Conservation (phyloP, 2,329 filamentous ascomycete species). For the Dothideomycetidae sp. region DNA sequence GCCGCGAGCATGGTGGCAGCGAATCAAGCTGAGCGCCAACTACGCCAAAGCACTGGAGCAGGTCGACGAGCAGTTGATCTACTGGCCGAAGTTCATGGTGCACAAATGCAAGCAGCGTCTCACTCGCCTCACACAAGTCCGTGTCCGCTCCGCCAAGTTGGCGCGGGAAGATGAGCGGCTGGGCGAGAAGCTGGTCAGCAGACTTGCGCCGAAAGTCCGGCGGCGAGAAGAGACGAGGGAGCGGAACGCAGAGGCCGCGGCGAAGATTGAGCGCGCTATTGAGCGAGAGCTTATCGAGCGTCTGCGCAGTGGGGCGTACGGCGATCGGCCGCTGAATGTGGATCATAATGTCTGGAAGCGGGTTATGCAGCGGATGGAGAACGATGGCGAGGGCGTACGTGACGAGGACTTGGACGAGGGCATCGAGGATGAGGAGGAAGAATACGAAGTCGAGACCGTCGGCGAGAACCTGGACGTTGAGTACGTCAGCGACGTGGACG, state of each 20-base stretch:
- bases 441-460: slow-evolving; percentile 50
- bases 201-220: slow-evolving; percentile 77
- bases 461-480: slow-evolving; percentile 56
- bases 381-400: slow-evolving; percentile 64
- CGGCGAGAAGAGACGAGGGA: slow-evolving; percentile 35
- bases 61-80: slow-evolving; percentile 72
- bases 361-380: slow-evolving; percentile 80
- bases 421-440: slow-evolving; percentile 57
- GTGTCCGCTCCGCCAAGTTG: slow-evolving; percentile 60
- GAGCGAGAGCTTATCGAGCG: slow-evolving; percentile 89
- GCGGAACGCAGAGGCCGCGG: slow-evolving; percentile 40
- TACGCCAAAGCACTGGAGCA: slow-evolving; percentile 80
- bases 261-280: slow-evolving; percentile 90
- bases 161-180: slow-evolving; percentile 80
- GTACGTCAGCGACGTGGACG: slow-evolving; percentile 80
- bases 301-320: slow-evolving; percentile 82
- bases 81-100: slow-evolving; percentile 85
- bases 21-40: slow-evolving; percentile 77
- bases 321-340: slow-evolving; percentile 85
- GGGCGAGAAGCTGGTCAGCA: slow-evolving; percentile 76
- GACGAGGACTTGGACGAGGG: slow-evolving; percentile 85
- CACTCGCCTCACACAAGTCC: slow-evolving; percentile 82
- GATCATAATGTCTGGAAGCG: slow-evolving; percentile 95
- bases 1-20: slow-evolving; percentile 88
- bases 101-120: slow-evolving; percentile 96